These are phyloP conservation scores for Tuber umbilicatum DNA, from an alignment of 495 filamentous ascomycete species.

Conservation along the genomic window DNA sequence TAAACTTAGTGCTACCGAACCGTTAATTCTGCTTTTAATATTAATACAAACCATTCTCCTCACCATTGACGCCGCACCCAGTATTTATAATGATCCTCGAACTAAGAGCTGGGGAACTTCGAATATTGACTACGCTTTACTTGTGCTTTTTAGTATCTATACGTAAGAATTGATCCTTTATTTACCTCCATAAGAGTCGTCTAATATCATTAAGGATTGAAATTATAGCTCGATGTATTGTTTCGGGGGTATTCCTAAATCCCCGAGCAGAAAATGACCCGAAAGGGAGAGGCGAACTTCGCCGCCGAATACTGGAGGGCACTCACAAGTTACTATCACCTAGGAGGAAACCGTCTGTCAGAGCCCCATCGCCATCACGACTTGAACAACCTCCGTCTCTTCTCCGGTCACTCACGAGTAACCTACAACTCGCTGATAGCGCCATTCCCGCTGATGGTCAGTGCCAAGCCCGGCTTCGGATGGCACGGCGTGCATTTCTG, in stretches of 20 bases:
- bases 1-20: constrained; percentile 57
- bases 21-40: constrained; percentile 79
- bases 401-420: constrained; percentile 72
- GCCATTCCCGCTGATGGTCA: constrained; percentile 55
- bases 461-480: constrained; percentile 72
- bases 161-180: constrained; percentile 46
- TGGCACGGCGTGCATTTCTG: constrained; percentile 87
- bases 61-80: constrained; percentile 67
- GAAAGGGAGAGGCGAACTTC: constrained; percentile 62
- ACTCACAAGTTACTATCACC: constrained; percentile 70
- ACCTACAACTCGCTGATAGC: constrained; percentile 46
- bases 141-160: constrained; percentile 83
- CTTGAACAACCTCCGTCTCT: constrained; percentile 60
- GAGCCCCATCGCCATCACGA: constrained; percentile 40
- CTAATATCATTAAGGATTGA: constrained; percentile 51
- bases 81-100: constrained; percentile 54
- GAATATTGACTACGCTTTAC: constrained; percentile 69
- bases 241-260: constrained; percentile 88
- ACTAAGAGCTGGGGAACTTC: constrained; percentile 57
- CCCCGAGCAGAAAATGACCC: constrained; percentile 70
- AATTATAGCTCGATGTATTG: constrained; percentile 69
- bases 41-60: constrained; percentile 80
- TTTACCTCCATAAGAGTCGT: not conserved
- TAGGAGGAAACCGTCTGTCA: constrained; percentile 55
- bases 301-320: constrained; percentile 66